Conservation (phyloP, 495 filamentous ascomycete species). For the Podospora fimiseda region DNA sequence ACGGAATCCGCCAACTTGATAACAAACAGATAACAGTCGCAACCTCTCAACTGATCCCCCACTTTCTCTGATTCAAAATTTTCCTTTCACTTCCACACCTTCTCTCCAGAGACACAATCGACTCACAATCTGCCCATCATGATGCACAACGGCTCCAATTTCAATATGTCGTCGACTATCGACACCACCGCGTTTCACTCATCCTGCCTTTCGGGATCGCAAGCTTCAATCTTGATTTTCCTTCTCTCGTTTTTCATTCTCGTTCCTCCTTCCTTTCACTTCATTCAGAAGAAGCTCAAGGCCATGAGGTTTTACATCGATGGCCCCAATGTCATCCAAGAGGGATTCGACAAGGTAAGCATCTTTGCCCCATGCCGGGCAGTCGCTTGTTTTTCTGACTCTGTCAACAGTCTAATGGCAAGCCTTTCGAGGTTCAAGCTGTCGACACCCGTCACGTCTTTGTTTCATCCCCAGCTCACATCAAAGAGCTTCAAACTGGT, state of each 20-base stretch:
- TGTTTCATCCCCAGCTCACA: constrained; percentile 21
- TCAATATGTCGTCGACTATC: too few species aligned
- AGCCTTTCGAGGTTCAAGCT: constrained; percentile 18
- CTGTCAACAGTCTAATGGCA: constrained; percentile 11
- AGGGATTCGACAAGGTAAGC: neutral
- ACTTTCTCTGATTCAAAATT: too few species aligned
- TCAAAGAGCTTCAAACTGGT: constrained; percentile 22
- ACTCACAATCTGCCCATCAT: too few species aligned
- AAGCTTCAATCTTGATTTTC: neutral
- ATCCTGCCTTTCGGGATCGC: too few species aligned
- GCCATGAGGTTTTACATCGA: neutral
- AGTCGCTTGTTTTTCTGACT: neutral
- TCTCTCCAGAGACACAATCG: too few species aligned
- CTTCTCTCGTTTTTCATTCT: neutral
- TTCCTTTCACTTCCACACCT: too few species aligned
- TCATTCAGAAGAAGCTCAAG: neutral
- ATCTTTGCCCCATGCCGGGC: neutral
- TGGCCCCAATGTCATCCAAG: neutral
- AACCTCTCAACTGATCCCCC: too few species aligned
- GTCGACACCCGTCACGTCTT: constrained; percentile 20
- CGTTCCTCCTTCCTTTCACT: neutral
- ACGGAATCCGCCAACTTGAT: too few species aligned
- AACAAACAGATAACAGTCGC: too few species aligned
- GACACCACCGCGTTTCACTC: too few species aligned
- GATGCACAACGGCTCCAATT: too few species aligned